Evolutionary conservation across 2,329 filamentous ascomycete species (phyloP), one percentile per base, ranked within the genome.

Genomic region (Hirsutella rhossiliensis): DNA sequence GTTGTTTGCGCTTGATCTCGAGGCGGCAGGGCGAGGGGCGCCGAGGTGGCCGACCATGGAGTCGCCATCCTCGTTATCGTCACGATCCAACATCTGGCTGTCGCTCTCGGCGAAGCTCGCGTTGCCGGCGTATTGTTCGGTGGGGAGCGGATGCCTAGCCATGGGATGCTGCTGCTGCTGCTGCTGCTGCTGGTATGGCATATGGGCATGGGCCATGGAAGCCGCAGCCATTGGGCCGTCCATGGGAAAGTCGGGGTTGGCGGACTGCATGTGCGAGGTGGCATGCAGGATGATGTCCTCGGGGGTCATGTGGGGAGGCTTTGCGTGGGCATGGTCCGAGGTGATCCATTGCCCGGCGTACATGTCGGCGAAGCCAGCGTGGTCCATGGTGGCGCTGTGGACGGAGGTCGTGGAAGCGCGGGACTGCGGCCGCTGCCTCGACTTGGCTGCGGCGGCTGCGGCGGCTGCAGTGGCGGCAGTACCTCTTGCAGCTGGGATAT

Each of bases 1-100:
- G 54, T 89, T 89, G 50, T 86, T 87, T 3, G 84, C 83, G 50
- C 79, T 87, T 15, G 82, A 80, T 41, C 80, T 72, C 36, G 42
- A 40, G 18, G 76, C 73, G 18, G 76, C 70, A 27, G 76, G 71
- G 60, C 77, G 82, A 30, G 72, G 64, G 34, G 71, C 69, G 23
- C 62, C 62, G 15, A 61, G 54, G 8, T 64, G 57, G 11, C 67
- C 68, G 2, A 63, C 61, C 46, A 75, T 56, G 4, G 74, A 72
- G 44, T 80, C 74, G 17, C 61, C 69, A 12, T 80, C 77, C 11
- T 78, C 73, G 38, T 71, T 69, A 27, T 75, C 74, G 39, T 80
- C 76, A 40, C 73, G 71, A 45, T 80, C 77, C 52, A 79, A 56
- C 64, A 81, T 68, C 53, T 80, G 76, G 51, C 69, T 73, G 43